Evolutionary conservation across 371 early-diverging fungal species (phyloP).

Genomic region (Saksenaea oblongispora): DNA sequence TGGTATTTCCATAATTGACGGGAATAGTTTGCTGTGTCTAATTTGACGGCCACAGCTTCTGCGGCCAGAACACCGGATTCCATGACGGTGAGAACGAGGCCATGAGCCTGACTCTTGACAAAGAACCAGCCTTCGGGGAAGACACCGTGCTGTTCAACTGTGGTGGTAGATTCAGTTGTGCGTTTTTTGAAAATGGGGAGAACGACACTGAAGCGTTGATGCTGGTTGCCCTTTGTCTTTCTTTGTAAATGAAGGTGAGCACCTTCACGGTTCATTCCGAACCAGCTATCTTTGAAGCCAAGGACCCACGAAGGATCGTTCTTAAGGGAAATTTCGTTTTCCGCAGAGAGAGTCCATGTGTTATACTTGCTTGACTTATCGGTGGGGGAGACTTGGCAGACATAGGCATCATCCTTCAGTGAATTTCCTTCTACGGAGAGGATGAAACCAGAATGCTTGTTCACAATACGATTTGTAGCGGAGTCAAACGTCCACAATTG

Average conservation of each 20-base stretch:
- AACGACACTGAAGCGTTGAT: constrained; percentile 45
- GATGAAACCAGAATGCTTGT: constrained; percentile 52
- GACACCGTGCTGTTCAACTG: constrained; percentile 23
- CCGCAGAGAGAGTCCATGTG: constrained; percentile 34
- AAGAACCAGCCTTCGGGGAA: constrained; percentile 67
- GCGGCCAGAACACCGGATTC: constrained; percentile 35
- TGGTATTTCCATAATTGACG: constrained; percentile 61
- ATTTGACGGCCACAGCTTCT: constrained; percentile 39
- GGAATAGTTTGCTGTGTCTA: constrained; percentile 48
- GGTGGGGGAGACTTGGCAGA: constrained; percentile 36
- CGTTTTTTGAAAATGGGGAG: constrained; percentile 44
- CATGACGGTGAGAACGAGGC: constrained; percentile 47
- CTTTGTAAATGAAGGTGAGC: constrained; percentile 46
- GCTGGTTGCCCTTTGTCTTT: constrained; percentile 18
- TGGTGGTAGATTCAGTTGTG: constrained; percentile 9
- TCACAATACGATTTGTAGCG: constrained; percentile 41
- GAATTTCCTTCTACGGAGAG: constrained; percentile 40
- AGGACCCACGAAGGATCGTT: constrained; percentile 42
- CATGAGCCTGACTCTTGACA: constrained; percentile 58
- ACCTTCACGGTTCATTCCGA: constrained; percentile 40
- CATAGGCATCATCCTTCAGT: constrained; percentile 45
- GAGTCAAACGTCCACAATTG: constrained; percentile 57
- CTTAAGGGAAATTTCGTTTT: constrained; percentile 42
- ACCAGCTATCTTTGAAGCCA: constrained; percentile 55
- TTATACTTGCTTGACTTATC: constrained; percentile 17